phyloP scores from a whole-genome alignment of 2,329 filamentous ascomycete genomes.

The Metarhizium robertsii region DNA sequence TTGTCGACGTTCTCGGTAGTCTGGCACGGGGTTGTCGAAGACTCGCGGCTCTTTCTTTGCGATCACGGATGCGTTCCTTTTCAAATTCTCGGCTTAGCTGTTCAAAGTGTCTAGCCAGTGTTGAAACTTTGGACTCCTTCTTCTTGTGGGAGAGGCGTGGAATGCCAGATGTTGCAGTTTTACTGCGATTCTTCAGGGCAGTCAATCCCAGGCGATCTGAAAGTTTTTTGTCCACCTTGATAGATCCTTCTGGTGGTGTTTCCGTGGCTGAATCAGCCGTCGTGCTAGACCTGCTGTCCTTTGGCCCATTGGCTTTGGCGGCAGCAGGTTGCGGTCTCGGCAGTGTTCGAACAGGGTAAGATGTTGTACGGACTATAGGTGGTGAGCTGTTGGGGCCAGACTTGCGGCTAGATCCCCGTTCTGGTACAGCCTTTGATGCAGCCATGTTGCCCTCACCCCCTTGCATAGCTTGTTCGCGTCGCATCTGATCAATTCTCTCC shows the following conservation, averaged over 20 bases:
- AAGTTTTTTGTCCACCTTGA: conserved; percentile 63
- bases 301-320: conserved; percentile 29
- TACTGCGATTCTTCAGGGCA: conserved; percentile 51
- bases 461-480: conserved; percentile 33
- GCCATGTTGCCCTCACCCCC: conserved; percentile 16
- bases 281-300: conserved; percentile 22
- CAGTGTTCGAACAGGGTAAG: conserved; percentile 39
- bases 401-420: conserved; percentile 34
- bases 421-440: conserved; percentile 16
- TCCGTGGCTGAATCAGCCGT: conserved; percentile 13
- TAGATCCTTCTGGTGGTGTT: conserved; percentile 25
- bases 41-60: conserved; percentile 70
- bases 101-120: conserved; percentile 91
- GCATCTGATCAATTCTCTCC: conserved; percentile 42
- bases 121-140: conserved; percentile 72
- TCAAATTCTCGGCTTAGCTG: conserved; percentile 95
- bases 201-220: conserved; percentile 61
- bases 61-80: conserved; percentile 81
- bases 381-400: conserved; percentile 37
- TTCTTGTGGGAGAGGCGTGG: conserved; percentile 75
- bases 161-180: conserved; percentile 64
- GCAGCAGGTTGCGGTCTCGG: conserved; percentile 36
- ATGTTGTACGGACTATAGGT: conserved; percentile 43
- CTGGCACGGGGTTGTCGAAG: conserved; percentile 68
- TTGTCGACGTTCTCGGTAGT: conserved; percentile 78